These are phyloP conservation scores for Vigna unguiculata DNA, from an alignment of 306 rosid species.

Conservation along the genomic window DNA sequence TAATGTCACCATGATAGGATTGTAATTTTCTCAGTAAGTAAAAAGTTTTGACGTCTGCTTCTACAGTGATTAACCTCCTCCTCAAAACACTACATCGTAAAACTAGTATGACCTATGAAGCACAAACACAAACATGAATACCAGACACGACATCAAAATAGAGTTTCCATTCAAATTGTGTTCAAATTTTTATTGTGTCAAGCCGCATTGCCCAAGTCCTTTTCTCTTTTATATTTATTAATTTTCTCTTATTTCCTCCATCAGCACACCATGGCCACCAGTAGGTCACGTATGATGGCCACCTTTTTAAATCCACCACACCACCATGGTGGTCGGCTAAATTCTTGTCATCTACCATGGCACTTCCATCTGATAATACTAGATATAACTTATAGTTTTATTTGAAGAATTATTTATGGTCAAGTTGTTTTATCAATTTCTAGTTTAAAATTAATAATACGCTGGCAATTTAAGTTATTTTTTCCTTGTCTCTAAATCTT, in stretches of 20 bases:
- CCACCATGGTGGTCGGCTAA: neutral
- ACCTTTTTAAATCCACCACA: neutral
- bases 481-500: neutral
- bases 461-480: neutral
- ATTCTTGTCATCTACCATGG: neutral
- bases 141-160: no score
- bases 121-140: no score
- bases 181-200: neutral
- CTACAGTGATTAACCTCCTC: conserved; percentile 21
- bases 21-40: conserved; percentile 30
- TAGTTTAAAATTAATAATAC: neutral
- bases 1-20: conserved; percentile 14
- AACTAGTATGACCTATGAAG: neutral
- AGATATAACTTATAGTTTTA: neutral
- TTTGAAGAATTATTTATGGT: neutral
- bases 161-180: neutral
- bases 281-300: neutral
- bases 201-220: neutral
- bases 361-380: neutral
- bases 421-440: neutral
- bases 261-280: neutral
- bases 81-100: conserved; percentile 11
- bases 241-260: neutral
- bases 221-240: neutral
- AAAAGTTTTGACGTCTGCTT: neutral